Base-by-base conservation (phyloP, 1,139 yeast genomes). In the Torulaspora globosa region DNA sequence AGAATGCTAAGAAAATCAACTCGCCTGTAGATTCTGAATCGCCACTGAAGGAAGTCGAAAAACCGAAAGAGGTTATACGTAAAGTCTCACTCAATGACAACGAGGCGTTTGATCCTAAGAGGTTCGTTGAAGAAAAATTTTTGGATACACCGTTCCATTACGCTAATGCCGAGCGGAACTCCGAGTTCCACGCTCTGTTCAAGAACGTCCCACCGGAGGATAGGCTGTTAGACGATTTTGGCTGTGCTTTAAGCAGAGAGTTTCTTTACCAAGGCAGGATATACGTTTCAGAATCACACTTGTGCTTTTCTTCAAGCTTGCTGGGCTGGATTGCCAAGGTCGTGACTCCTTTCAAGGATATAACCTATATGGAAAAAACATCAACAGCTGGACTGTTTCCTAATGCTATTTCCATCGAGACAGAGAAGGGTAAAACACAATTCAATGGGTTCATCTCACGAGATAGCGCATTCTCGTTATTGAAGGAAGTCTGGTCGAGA, bases 301-400 rank as follows among this genome's bases (percentile, higher is more conserved):
- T 92, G 2, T 88, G 97, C 62, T 94, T 94, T 71, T 84, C 88
- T 59, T 87, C 97, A n/a, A 88, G 88, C 59, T 73, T 92, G 37
- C 71, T 94, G 41, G 97, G 97, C 0, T 90, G 96, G 96, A 88
- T 88, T 2, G 88, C 97, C 3, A 86, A 78, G 54, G 67, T 90
- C 35, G 78, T 84, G 5, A 76, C 92, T 26, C 81, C 87, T 1
- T 78, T 84, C 57, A 78, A 75, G 40, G 96, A 89, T 48, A 79
- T 92, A 36, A 72, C 78, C 3, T 73, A 78, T 21, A 75, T 92
- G 56, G 96, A 89, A 57, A 86, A 87, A 67, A 81, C 80, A 52
- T 75, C 80, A 36, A 88, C 96, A 0, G 96, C 89, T 1, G 96
- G 95, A 0, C 70, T 92, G 27, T 88, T 92, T 61, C 96, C 97